phyloP scores from a whole-genome alignment of 73 alveolate genomes.

The Symbiodinium pilosum region DNA sequence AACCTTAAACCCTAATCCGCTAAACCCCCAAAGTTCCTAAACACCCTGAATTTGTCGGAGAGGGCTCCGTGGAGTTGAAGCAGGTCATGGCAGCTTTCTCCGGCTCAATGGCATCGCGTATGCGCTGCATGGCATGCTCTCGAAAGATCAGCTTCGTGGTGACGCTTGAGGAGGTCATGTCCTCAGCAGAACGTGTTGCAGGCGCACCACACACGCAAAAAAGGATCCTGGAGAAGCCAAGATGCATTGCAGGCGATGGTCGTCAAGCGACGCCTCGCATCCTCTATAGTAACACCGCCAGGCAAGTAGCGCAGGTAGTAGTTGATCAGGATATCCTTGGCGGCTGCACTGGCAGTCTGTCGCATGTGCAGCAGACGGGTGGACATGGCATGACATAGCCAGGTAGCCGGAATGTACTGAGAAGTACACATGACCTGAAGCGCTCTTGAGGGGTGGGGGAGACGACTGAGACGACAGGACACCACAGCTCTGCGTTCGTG shows the following conservation, averaged over 20 bases:
- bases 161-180: constrained; percentile 36
- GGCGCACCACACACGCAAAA: no score
- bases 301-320: constrained; percentile 84
- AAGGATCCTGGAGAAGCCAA: neutral
- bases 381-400: neutral
- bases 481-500: neutral
- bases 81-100: constrained; percentile 90
- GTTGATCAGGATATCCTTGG: constrained; percentile 67
- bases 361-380: neutral
- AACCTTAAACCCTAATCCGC: no score
- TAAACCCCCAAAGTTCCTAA: no score
- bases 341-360: neutral
- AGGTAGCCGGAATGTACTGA: constrained; percentile 59
- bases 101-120: constrained; percentile 32
- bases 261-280: constrained; percentile 58
- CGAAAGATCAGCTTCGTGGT: constrained; percentile 48
- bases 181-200: neutral
- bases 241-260: constrained; percentile 37
- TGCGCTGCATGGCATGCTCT: constrained; percentile 37
- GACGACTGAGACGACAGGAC: neutral
- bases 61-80: constrained; percentile 65
- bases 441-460: neutral
- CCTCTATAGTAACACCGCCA: constrained; percentile 3
- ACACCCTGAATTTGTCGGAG: neutral
- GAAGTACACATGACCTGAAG: constrained; percentile 80